Evolutionary conservation across 768 basidiomycete species (phyloP), one percentile per base, ranked within the genome.

Genomic region (Clitopilus hobsonii): DNA sequence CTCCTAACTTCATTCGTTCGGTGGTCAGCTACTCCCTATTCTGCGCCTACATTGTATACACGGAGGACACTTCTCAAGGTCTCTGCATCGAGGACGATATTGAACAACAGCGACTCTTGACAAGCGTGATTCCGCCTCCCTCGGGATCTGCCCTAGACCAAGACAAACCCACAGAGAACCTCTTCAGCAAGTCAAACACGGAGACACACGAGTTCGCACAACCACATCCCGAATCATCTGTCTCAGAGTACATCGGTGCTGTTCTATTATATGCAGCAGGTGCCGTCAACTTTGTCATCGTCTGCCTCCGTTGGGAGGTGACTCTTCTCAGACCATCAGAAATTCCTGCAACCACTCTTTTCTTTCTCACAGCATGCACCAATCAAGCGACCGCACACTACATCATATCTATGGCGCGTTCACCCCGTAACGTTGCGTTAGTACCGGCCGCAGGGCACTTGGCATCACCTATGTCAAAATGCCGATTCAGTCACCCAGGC

Each of bases 11-110:
- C 18, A 25, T 24, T 6, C 29, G 1, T n/a, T 22, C 24, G 26
- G 20, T 6, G 25, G 7, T 1, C 20, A 63, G 62, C 16, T 63
- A 61, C 32, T 58, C 54, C 22, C 28, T 51, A 14, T 24, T 56
- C n/a, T 59, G 58, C 27, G 51, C 45, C 27, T 53, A 29, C 22
- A 18, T 54, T n/a, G 53, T 57, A 3, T 36, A 36, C 10, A 36
- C 13, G 2, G 32, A 11, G 13, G 32, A 11, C 32, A 14, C 32
- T 4, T 14, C 4, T 36, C 13, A 36, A 36, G 32, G 32, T 11
- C 13, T 36, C 32, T 4, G n/a, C 32, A 36, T 11, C 8, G 4
- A 4, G n/a, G 32, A 3, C 32, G 3, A 36, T n/a, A n/a, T n/a
- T n/a, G n/a, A n/a, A n/a, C n/a, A 11, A 11, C 32, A 36, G 32